These are phyloP conservation scores for Salix exigua DNA, from an alignment of 345 rosid species.

Conservation along the genomic window DNA sequence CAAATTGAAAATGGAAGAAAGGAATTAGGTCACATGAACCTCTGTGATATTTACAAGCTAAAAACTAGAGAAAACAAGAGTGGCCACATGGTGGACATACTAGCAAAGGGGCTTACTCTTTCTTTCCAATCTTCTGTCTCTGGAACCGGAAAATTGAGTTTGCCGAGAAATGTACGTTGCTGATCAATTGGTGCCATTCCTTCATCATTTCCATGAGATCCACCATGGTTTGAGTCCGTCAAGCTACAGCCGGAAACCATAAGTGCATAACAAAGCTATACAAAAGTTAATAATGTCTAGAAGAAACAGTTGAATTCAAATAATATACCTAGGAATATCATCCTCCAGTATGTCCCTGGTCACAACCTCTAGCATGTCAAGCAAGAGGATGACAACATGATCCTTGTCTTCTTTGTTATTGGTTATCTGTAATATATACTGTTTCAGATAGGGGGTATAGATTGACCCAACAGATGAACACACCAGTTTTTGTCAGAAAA, in stretches of 20 bases:
- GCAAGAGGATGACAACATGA: conserved; percentile 87
- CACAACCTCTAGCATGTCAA: conserved; percentile 96
- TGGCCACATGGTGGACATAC: too few species aligned
- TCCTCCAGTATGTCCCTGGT: conserved; percentile 85
- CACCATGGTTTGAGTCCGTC: conserved; percentile 76
- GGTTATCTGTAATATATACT: conserved; percentile 40
- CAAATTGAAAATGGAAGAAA: background rate
- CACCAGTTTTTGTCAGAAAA: background rate
- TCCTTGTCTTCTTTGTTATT: conserved; percentile 74
- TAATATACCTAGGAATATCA: conserved; percentile 55
- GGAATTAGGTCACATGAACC: background rate
- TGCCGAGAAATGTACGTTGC: conserved; percentile 65
- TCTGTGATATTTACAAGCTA: background rate
- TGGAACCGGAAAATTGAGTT: conserved; percentile 77
- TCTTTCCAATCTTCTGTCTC: conserved; percentile 92
- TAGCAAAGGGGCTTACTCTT: conserved; percentile 41
- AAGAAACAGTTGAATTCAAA: background rate
- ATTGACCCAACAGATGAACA: background rate
- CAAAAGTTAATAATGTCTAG: background rate
- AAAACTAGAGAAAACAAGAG: too few species aligned
- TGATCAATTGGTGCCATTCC: conserved; percentile 54
- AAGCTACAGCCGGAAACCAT: conserved; percentile 35
- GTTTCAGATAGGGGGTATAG: background rate
- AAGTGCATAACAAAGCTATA: conserved; percentile 1
- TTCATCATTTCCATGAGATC: conserved; percentile 50